phyloP scores from a whole-genome alignment of 108 stramenopile genomes.

The Pseudonitzschia multiseries region DNA sequence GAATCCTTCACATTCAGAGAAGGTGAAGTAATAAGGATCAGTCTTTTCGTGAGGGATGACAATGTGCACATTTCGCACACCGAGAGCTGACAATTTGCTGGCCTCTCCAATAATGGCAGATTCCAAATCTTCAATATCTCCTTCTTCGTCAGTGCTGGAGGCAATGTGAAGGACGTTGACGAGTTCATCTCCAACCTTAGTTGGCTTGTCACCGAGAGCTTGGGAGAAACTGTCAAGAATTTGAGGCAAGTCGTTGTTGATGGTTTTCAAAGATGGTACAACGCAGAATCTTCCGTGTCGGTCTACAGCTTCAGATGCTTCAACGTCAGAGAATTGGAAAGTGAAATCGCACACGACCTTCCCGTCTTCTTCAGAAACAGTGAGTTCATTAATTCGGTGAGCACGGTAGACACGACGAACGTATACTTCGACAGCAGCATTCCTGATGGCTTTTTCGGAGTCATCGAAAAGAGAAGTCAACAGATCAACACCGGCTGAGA shows the following conservation, averaged over 20 bases:
- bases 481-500: slow-evolving; percentile 94
- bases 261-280: slow-evolving; percentile 44
- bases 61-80: slow-evolving; percentile 82
- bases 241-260: slow-evolving; percentile 55
- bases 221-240: slow-evolving; percentile 65
- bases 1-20: slow-evolving; percentile 78
- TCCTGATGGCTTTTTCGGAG: slow-evolving; percentile 59
- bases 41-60: slow-evolving; percentile 65
- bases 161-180: slow-evolving; percentile 88
- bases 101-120: slow-evolving; percentile 49
- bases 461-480: slow-evolving; percentile 88
- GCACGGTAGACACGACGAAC: slow-evolving; percentile 95
- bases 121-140: slow-evolving; percentile 55
- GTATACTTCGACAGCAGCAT: slow-evolving; percentile 85
- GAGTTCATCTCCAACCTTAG: slow-evolving; percentile 55
- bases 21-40: slow-evolving; percentile 86
- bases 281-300: slow-evolving; percentile 68
- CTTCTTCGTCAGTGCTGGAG: slow-evolving; percentile 26
- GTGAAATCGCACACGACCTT: slow-evolving; percentile 78
- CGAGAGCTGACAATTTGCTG: slow-evolving; percentile 64
- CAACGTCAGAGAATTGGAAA: slow-evolving; percentile 88
- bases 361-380: slow-evolving; percentile 62
- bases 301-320: slow-evolving; percentile 60
- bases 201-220: slow-evolving; percentile 50
- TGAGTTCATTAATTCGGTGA: slow-evolving; percentile 73